Base-by-base conservation (phyloP, 176 grass and related monocot species). In the Paspalum notatum region DNA sequence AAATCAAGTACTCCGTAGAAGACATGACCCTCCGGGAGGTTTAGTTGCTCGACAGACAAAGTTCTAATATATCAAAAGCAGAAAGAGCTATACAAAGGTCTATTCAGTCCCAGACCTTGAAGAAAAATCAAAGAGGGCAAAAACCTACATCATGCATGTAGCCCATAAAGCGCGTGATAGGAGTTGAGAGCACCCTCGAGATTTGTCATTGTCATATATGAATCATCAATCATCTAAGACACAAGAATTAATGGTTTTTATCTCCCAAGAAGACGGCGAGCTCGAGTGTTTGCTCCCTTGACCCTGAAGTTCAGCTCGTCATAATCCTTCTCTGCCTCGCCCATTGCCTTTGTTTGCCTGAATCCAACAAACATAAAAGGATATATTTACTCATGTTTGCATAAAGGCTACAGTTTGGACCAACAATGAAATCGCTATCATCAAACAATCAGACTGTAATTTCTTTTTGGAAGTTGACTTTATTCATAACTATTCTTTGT, bases 291-390 rank as follows among this genome's bases (percentile, higher is more conserved):
- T 9, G 89, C 91, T 59, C 91, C 89, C 87, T 88, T 86, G 49
- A 94, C 82, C 62, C 94, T 92, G 8, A 38, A 81, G 80, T 87
- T 91, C 8, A 97, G 72, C 57, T 91, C 89, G 3, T 97, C 91
- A 6, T 79, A 84, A 71, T 97, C 91, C 47, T 89, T 86, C 56
- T 94, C 87, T 41, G 79, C 72, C 49, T 78, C 50, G 46, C 71
- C 87, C 68, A 97, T 47, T 83, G 85, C 55, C 53, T 61, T 78
- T 62, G 80, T 90, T 89, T 92, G 85, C 67, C 94, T 97, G 83
- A 71, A 92, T 49, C 17, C 79, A 87, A 62, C 20, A 47, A 85
- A 77, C 27, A 12, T 20, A 80, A 37, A 82, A 60, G n/a, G 51
- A 18, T 26, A 77, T 27, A 27, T 75, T 37, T 3, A 8, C 15